phyloP scores from a whole-genome alignment of 2,329 filamentous ascomycete species.

The Penicillium sp. region DNA sequence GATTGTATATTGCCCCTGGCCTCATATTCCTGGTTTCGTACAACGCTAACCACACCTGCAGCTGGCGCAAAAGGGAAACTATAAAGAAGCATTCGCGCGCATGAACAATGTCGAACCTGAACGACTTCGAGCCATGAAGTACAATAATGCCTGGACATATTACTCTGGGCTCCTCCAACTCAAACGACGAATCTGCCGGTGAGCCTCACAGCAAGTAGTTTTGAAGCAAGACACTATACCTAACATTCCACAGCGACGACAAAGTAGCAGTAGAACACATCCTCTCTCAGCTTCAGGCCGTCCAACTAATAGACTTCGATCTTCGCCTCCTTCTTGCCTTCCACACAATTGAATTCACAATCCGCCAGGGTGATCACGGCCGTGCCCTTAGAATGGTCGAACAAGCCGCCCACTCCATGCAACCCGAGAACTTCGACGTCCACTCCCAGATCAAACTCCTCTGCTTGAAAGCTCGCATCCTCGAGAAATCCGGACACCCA shows the following conservation, averaged over 20 bases:
- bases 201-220: constrained; percentile 2
- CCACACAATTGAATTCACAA: constrained; percentile 59
- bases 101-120: constrained; percentile 63
- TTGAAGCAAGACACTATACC: not conserved
- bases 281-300: constrained; percentile 57
- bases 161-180: constrained; percentile 46
- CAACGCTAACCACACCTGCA: constrained; percentile 15
- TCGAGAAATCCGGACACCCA: constrained; percentile 66
- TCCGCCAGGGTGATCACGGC: constrained; percentile 53
- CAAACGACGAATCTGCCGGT: constrained; percentile 45
- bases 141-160: constrained; percentile 60
- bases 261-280: constrained; percentile 57
- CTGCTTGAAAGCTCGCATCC: constrained; percentile 69
- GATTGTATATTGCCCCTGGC: constrained; percentile 42
- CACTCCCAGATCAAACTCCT: constrained; percentile 69
- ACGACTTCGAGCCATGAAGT: constrained; percentile 69
- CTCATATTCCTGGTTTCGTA: not conserved
- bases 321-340: constrained; percentile 59
- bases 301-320: constrained; percentile 57
- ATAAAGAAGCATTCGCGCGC: constrained; percentile 63
- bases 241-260: constrained; percentile 50
- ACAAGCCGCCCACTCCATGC: constrained; percentile 52
- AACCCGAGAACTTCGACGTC: constrained; percentile 60
- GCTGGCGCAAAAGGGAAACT: constrained; percentile 66
- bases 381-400: constrained; percentile 57